These are phyloP conservation scores for Adiantum capillusveneris DNA, from an alignment of 75 land plant species.

Conservation along the genomic window DNA sequence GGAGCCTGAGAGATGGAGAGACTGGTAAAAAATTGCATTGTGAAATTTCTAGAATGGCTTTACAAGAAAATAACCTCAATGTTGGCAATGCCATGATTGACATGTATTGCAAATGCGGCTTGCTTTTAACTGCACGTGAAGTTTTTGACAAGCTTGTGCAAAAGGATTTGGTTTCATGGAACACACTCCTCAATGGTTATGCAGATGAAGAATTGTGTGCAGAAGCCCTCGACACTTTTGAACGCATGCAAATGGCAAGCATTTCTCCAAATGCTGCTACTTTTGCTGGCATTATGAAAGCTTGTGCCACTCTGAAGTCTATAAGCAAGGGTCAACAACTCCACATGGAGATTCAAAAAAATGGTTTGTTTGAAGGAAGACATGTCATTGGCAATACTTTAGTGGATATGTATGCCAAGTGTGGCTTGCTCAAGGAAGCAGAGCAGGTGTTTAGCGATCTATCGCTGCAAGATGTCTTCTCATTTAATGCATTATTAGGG, in stretches of 20 bases:
- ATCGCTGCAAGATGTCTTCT: constrained; percentile 11
- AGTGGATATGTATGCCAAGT: constrained; percentile 31
- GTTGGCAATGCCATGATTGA: constrained; percentile 27
- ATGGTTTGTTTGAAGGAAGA: constrained; percentile 6
- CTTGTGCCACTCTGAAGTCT: constrained; percentile 4
- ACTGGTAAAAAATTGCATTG: constrained; percentile 24
- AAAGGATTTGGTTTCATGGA: constrained; percentile 39
- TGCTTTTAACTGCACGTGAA: constrained; percentile 5
- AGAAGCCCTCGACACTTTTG: constrained; percentile 4
- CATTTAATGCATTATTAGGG: constrained; percentile 26
- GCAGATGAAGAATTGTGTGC: not conserved
- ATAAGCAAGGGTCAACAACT: constrained; percentile 8
- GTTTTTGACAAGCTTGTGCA: constrained; percentile 30
- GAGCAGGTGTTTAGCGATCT: constrained; percentile 10
- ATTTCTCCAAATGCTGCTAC: constrained; percentile 5
- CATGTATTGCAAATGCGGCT: constrained; percentile 30
- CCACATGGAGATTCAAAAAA: constrained; percentile 5
- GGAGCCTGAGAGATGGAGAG: constrained; percentile 7
- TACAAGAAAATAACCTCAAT: constrained; percentile 14
- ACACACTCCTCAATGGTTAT: constrained; percentile 15
- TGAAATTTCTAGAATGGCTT: constrained; percentile 11
- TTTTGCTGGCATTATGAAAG: constrained; percentile 6
- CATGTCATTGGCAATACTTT: constrained; percentile 18
- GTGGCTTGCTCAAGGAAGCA: constrained; percentile 18
- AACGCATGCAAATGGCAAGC: constrained; percentile 7